Evolutionary conservation across 345 rosid genomes (phyloP), one percentile per base, ranked within the genome.

Genomic region (Hibiscus mutabilis): DNA sequence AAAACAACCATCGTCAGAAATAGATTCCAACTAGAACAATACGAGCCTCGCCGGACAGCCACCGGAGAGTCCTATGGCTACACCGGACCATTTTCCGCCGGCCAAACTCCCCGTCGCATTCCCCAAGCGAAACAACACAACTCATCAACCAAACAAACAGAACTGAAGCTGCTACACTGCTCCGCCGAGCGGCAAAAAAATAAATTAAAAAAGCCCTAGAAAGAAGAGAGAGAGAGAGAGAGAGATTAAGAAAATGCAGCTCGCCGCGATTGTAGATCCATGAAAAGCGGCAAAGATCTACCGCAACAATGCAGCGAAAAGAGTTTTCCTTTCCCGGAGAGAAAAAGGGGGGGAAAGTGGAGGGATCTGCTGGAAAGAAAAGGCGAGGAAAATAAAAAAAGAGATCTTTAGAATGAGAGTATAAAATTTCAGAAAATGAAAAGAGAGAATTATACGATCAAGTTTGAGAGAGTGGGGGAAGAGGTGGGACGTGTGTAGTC

Each of bases 201-300:
- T 0, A 15, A 12, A 0, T 2, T 21, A 0, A 64, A 59, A 61
- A 82, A 91, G 83, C 84, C 93, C 92, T 84, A 84, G 72, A 75
- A 84, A 77, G 76, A 76, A 78, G 70, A 78, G n/a, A 78, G 75
- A 78, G 70, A 78, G n/a, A 14, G 6, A 78, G 75, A 78, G 18
- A 47, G 1, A 31, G 63, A 12, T 1, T 25, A n/a, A 72, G 5
- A 67, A 75, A 82, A 76, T 79, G 86, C 33, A 58, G 63, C 64
- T 59, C 66, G 72, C 58, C 58, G 37, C 70, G 66, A 70, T 3
- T 11, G 74, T 79, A 86, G 96, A 91, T 91, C 92, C 89, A 83
- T 73, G 76, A 83, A 87, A 85, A 69, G 88, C 91, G 90, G 86
- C 61, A 10, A 76, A 73, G 76, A 80, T 78, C 84, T 72, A 74